Percentiles rank a stretch among this genome's conserved stretches.
phyloP scores from a whole-genome alignment of 306 rosid species.

The Rubus parviflorus region DNA sequence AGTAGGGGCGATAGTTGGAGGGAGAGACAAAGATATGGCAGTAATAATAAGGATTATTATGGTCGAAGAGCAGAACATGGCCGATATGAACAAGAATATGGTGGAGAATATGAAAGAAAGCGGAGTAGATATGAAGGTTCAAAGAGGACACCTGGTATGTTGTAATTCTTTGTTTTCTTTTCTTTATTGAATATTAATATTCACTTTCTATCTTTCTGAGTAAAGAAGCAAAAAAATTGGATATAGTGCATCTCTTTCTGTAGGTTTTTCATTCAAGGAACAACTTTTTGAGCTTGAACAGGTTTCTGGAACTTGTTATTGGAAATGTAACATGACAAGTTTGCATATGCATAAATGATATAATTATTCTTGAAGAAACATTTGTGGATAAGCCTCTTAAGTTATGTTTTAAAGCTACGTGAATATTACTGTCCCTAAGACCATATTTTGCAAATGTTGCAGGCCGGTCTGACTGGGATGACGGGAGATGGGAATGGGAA shows the following conservation, averaged over 20 bases:
- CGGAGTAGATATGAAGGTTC: constrained; percentile 72
- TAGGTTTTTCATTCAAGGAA: neutral
- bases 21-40: constrained; percentile 33
- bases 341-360: neutral
- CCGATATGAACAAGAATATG: constrained; percentile 56
- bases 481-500: constrained; percentile 96
- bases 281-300: neutral
- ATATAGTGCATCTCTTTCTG: neutral
- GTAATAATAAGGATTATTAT: constrained; percentile 51
- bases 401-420: neutral
- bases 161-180: constrained; percentile 8
- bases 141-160: constrained; percentile 74
- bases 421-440: constrained; percentile 18
- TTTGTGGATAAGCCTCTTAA: no score
- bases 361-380: neutral
- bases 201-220: neutral
- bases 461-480: constrained; percentile 98
- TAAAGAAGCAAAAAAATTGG: neutral
- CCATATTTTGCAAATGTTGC: constrained; percentile 20
- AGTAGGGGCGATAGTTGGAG: constrained; percentile 48
- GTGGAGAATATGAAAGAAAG: constrained; percentile 50
- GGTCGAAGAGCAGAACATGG: constrained; percentile 57
- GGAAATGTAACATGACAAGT: neutral
- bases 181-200: constrained; percentile 4
- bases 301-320: neutral